Base-by-base conservation (phyloP, 1,139 yeast genomes). In the Kodamaea sp. region DNA sequence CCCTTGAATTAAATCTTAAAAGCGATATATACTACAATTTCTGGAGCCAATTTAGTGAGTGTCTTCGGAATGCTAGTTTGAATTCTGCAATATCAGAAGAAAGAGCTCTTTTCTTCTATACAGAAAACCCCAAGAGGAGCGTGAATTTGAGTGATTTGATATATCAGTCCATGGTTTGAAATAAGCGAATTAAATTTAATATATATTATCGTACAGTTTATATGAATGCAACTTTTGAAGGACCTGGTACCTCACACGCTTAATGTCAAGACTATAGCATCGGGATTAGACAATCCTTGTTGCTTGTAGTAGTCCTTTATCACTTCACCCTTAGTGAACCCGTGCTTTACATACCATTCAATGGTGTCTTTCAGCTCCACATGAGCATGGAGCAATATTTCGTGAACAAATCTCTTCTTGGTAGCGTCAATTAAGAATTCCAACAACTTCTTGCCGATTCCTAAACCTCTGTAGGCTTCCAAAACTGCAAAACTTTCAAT, bases 401-500 rank as follows among this genome's bases (percentile, higher is more conserved):
- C 76, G 47, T 77, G 83, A 24, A 81, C 69, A 45, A 73, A 76
- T 38, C 68, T 63, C 33, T 54, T 58, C 46, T 71, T 71, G 4
- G 88, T 76, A 38, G 76, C 70, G 22, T 73, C 73, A 22, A 78
- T 66, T 13, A 83, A 59, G 56, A 69, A 78, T 2, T 73, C 63
- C 34, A 87, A 56, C 32, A 86, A 66, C 49, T 67, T 61, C 9
- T 63, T 55, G n/a, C 89, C 95, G 28, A 85, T 70, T 1, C 88
- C 86, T 43, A 66, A 63, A 20, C 66, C 57, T 42, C 82, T 63
- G 56, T 84, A 87, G 1, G 78, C 73, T 26, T 73, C 63, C 43
- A 84, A 61, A 6, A 86, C 90, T 0, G 80, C 86, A 29, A 87
- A 57, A 3, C 81, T 70, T 53, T 83, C 85, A 24, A 87, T 70